Conservation (phyloP, 371 early-diverging fungal genomes). For the Syncephalis plumigaleata region DNA sequence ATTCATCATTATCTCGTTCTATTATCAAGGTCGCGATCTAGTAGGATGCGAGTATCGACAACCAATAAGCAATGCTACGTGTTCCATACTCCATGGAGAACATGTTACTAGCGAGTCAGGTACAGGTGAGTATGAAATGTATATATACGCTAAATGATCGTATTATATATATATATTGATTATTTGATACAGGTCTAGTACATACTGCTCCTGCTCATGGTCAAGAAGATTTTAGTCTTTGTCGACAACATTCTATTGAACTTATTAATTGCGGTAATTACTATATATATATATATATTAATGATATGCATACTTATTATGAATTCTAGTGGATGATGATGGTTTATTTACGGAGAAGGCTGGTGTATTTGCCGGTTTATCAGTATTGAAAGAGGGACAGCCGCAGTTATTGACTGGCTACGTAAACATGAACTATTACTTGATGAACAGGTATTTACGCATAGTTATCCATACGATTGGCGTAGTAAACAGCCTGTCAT, state of each 20-base stretch:
- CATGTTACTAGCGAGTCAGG: constrained; percentile 75
- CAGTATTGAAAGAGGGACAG: constrained; percentile 44
- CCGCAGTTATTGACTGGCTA: constrained; percentile 35
- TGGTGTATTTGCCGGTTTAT: constrained; percentile 39
- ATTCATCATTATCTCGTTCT: not conserved
- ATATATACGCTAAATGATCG: not conserved
- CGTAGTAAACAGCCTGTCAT: constrained; percentile 79
- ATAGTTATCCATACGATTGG: constrained; percentile 88
- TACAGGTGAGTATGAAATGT: constrained; percentile 25
- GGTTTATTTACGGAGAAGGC: constrained; percentile 64
- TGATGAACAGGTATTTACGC: constrained; percentile 24
- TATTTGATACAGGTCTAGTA: constrained; percentile 37
- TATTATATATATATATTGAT: not conserved
- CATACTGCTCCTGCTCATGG: constrained; percentile 95
- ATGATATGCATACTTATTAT: not conserved
- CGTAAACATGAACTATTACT: constrained; percentile 14
- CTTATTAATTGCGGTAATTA: constrained; percentile 29
- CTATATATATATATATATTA: not conserved
- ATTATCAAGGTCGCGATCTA: constrained; percentile 22
- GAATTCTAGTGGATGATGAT: constrained; percentile 51
- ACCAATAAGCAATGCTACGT: constrained; percentile 27
- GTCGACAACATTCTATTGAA: constrained; percentile 33
- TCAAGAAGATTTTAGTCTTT: constrained; percentile 79
- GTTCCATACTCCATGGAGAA: constrained; percentile 39
- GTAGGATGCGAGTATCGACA: constrained; percentile 50